phyloP scores from a whole-genome alignment of 2,329 filamentous ascomycete species.

The Beauveria scarabaeidicola region DNA sequence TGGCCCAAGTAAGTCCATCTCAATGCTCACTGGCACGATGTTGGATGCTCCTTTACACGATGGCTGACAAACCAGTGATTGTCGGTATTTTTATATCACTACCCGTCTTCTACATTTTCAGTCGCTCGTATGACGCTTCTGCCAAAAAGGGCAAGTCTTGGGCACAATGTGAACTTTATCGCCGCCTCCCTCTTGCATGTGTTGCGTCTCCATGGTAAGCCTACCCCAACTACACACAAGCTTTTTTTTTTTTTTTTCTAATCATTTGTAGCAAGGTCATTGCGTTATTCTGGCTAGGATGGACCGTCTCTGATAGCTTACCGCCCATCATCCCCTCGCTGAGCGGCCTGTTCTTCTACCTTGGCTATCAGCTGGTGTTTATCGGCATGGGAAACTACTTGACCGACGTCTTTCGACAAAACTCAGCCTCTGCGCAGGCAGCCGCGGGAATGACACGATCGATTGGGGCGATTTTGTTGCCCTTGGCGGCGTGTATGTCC shows the following conservation, averaged over 20 bases:
- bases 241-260: slow-evolving; percentile 18
- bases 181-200: slow-evolving; percentile 37
- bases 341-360: slow-evolving; percentile 35
- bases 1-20: slow-evolving; percentile 33
- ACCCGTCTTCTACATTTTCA: slow-evolving; percentile 19
- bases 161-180: slow-evolving; percentile 23
- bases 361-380: slow-evolving; percentile 25
- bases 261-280: slow-evolving; percentile 39
- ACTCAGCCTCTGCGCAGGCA: slow-evolving; percentile 27
- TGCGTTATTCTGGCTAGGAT: slow-evolving; percentile 52
- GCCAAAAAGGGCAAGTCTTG: slow-evolving; percentile 21
- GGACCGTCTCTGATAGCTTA: slow-evolving; percentile 38
- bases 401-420: slow-evolving; percentile 24
- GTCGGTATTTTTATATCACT: slow-evolving; percentile 19
- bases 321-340: slow-evolving; percentile 29
- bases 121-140: slow-evolving; percentile 20
- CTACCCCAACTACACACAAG: slow-evolving; percentile 32
- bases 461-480: slow-evolving; percentile 24
- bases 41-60: no score
- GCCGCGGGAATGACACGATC: slow-evolving; percentile 26
- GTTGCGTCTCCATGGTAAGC: slow-evolving; percentile 54
- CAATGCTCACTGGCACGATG: slow-evolving; percentile 9
- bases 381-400: slow-evolving; percentile 29
- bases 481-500: slow-evolving; percentile 26
- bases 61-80: slow-evolving; percentile 19